A percentile compares a stretch with the other conserved stretches of the same genome.
Conservation (phyloP, 768 basidiomycete species). For the Tulasnella sp. region DNA sequence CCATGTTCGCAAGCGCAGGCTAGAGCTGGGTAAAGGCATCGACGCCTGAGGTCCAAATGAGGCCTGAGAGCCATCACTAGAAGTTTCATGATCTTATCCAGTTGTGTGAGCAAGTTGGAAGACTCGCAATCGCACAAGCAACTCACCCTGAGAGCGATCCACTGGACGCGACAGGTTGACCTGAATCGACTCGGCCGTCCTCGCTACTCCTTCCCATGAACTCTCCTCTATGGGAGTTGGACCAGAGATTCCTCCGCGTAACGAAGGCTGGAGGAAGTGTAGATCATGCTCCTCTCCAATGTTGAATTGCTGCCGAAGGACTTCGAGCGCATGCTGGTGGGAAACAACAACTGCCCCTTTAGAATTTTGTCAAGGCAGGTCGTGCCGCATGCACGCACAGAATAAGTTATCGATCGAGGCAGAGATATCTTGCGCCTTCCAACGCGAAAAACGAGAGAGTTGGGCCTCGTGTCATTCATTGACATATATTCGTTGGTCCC, state of each 20-base stretch:
- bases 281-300: constrained; percentile 3
- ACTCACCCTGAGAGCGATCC: constrained; percentile 4
- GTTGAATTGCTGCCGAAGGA: constrained; percentile 7
- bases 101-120: background rate
- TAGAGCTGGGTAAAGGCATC: background rate
- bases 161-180: constrained; percentile 8
- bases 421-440: constrained; percentile 14
- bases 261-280: background rate
- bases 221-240: background rate
- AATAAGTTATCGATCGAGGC: background rate
- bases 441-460: constrained; percentile 13
- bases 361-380: background rate
- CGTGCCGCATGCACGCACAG: background rate
- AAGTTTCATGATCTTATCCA: background rate
- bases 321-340: background rate
- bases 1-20: background rate
- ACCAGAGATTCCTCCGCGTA: constrained; percentile 8
- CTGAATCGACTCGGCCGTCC: constrained; percentile 1
- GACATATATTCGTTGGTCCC: background rate
- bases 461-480: constrained; percentile 15
- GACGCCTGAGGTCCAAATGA: background rate
- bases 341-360: background rate
- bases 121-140: background rate
- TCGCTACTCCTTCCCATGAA: constrained; percentile 4
- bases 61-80: constrained; percentile 2